Evolutionary conservation across 1,284 basidiomycete genomes (phyloP).

Genomic region (Irpex sp.): DNA sequence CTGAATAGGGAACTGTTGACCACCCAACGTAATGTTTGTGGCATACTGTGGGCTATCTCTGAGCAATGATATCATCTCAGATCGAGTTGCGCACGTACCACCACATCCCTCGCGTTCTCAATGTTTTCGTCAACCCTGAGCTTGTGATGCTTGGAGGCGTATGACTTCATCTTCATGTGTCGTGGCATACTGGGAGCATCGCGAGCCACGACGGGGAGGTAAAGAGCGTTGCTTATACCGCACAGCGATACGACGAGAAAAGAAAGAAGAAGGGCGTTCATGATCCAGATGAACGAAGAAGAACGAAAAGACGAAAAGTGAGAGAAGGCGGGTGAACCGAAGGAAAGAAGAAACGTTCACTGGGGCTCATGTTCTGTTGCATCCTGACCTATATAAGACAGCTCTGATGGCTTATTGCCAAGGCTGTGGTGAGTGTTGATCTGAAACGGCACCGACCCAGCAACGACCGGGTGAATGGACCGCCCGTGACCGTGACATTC

Average conservation of each 20-base stretch:
- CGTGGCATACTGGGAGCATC: neutral
- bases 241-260: slow-evolving; percentile 24
- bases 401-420: neutral
- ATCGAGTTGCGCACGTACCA: slow-evolving; percentile 15
- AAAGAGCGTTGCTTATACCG: slow-evolving; percentile 22
- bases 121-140: slow-evolving; percentile 13
- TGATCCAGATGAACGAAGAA: slow-evolving; percentile 17
- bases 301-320: slow-evolving; percentile 9
- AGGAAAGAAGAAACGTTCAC: slow-evolving; percentile 14
- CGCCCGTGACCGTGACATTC: neutral
- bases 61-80: neutral
- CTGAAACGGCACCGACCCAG: slow-evolving; percentile 8
- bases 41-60: slow-evolving; percentile 17
- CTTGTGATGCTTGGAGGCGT: slow-evolving; percentile 7
- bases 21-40: slow-evolving; percentile 23
- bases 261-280: slow-evolving; percentile 19
- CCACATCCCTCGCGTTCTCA: slow-evolving; percentile 21
- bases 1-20: slow-evolving; percentile 21
- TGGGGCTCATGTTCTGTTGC: neutral
- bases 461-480: slow-evolving; percentile 7
- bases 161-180: slow-evolving; percentile 7
- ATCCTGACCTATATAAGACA: slow-evolving; percentile 2
- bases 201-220: slow-evolving; percentile 16
- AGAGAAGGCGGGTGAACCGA: slow-evolving; percentile 13
- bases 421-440: slow-evolving; percentile 6